Percentiles rank a stretch among this genome's conserved stretches.
Conservation (phyloP, 306 rosid species). For the Sicyos edulis region DNA sequence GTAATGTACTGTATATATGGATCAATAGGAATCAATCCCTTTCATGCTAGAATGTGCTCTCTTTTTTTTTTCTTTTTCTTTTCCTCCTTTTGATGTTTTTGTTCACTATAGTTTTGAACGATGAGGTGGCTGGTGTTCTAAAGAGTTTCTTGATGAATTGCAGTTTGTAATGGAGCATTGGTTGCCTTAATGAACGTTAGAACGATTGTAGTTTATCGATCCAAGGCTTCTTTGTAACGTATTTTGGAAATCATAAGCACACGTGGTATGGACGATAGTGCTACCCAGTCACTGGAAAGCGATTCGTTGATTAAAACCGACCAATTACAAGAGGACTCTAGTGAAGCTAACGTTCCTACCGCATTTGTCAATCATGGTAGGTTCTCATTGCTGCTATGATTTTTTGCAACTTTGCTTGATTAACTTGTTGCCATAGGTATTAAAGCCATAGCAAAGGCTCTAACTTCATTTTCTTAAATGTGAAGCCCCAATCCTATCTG, state of each 20-base stretch:
- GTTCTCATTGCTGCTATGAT: neutral
- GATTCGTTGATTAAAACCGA: slow-evolving; percentile 5
- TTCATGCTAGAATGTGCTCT: neutral
- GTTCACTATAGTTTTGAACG: neutral
- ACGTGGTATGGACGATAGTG: slow-evolving; percentile 7
- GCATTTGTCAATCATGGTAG: slow-evolving; percentile 19
- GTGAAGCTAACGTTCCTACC: neutral
- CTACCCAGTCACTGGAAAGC: neutral
- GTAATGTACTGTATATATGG: neutral
- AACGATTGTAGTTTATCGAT: too few species aligned
- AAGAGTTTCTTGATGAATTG: slow-evolving; percentile 1
- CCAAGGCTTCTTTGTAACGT: neutral
- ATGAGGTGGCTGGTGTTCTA: slow-evolving; percentile 2
- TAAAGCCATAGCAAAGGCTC: neutral
- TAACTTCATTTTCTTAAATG: neutral
- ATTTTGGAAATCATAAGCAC: neutral
- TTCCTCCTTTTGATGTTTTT: neutral
- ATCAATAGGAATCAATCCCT: neutral
- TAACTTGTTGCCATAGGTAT: neutral
- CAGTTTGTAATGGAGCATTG: slow-evolving; percentile 4
- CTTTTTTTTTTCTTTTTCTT: neutral
- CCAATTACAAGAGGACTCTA: neutral
- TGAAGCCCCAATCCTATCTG: too few species aligned
- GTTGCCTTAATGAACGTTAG: too few species aligned
- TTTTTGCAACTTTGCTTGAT: neutral